Evolutionary conservation across 2,329 filamentous ascomycete species (phyloP).

Genomic region (Metarhizium humberi): DNA sequence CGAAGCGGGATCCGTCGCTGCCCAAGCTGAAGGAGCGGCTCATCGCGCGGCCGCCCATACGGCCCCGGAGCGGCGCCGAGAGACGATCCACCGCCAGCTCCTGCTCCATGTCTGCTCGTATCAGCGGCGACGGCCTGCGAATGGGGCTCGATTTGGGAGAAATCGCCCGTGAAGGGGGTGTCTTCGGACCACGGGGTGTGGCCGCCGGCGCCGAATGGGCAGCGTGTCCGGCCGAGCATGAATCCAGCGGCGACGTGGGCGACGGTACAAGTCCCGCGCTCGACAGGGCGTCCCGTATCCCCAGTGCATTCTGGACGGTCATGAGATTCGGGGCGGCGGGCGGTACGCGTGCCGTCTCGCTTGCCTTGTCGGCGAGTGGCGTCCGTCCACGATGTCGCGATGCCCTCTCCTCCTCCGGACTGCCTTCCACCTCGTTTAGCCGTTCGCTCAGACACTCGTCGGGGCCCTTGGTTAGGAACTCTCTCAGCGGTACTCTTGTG

Average conservation of each 20-base stretch:
- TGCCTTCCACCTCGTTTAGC: constrained; percentile 29
- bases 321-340: constrained; percentile 7
- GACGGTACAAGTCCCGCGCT: constrained; percentile 8
- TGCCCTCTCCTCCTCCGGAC: constrained; percentile 21
- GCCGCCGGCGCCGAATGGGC: background rate
- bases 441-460: constrained; percentile 45
- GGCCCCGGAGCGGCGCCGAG: constrained; percentile 23
- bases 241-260: constrained; percentile 22
- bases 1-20: constrained; percentile 20
- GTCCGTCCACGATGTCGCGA: constrained; percentile 19
- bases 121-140: constrained; percentile 20
- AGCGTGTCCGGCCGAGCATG: background rate
- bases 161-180: constrained; percentile 16
- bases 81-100: constrained; percentile 28
- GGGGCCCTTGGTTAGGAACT: constrained; percentile 47
- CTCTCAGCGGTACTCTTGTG: constrained; percentile 37
- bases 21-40: constrained; percentile 27
- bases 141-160: constrained; percentile 22
- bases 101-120: constrained; percentile 27
- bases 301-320: constrained; percentile 21
- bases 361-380: constrained; percentile 12
- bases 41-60: constrained; percentile 19
- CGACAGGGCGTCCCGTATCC: constrained; percentile 19
- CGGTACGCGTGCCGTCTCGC: background rate
- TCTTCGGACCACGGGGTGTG: constrained; percentile 1